These are phyloP conservation scores for Monilinia fructicola DNA, from an alignment of 2,329 filamentous ascomycete genomes.

Conservation along the genomic window DNA sequence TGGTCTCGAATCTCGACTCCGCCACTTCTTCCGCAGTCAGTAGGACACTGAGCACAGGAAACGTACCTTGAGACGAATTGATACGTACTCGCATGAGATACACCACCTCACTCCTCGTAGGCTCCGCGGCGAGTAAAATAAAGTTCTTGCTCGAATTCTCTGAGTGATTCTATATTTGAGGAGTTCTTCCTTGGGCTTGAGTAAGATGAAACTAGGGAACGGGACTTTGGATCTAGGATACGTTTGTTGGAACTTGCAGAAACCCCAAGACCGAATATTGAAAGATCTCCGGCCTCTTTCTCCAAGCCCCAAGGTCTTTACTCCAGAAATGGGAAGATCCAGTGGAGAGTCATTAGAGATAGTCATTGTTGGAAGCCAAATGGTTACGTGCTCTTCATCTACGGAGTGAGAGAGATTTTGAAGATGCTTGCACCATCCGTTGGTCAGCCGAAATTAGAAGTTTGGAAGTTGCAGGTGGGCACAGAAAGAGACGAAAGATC, in stretches of 20 bases:
- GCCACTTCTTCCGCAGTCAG: neutral
- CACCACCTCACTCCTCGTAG: neutral
- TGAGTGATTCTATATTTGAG: neutral
- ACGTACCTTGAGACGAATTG: neutral
- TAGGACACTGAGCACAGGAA: no score
- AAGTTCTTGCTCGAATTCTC: no score
- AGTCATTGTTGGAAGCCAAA: no score
- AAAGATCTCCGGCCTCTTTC: constrained; percentile 18
- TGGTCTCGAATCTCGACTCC: neutral
- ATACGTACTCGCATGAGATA: neutral
- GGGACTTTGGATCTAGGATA: neutral
- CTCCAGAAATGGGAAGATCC: constrained; percentile 10
- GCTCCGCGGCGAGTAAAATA: no score
- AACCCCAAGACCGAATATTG: constrained; percentile 18
- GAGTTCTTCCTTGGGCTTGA: neutral
- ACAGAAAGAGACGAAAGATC: no score
- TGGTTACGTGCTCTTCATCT: constrained; percentile 15
- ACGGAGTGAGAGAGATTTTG: no score
- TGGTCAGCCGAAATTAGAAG: constrained; percentile 15
- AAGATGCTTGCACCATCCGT: neutral
- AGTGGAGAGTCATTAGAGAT: neutral
- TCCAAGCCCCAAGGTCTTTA: constrained; percentile 11
- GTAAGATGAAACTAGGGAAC: constrained; percentile 7
- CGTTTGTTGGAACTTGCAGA: no score
- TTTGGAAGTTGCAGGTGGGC: constrained; percentile 5